Percentiles rank a stretch among this genome's conserved stretches.
Evolutionary conservation across 257 asterid genomes (phyloP).

Genomic region (Solanum arcanum): DNA sequence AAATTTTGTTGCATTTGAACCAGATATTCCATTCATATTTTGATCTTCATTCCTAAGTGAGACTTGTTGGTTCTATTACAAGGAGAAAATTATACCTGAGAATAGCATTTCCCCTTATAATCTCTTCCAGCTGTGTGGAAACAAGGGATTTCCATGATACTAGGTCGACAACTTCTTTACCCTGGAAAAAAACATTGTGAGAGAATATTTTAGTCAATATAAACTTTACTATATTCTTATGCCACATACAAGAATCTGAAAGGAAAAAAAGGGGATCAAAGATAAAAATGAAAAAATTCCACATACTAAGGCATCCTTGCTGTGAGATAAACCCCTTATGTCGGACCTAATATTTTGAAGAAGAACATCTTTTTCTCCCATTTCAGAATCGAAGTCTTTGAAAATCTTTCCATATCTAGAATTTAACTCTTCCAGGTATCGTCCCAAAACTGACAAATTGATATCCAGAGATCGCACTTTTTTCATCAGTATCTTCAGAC

Average conservation of each 20-base stretch:
- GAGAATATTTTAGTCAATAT: neutral
- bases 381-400: slow-evolving; percentile 50
- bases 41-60: neutral
- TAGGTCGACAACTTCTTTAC: slow-evolving; percentile 54
- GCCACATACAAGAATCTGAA: neutral
- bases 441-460: slow-evolving; percentile 71
- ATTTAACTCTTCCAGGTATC: slow-evolving; percentile 71
- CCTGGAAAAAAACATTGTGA: slow-evolving; percentile 32
- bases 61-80: neutral
- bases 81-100: slow-evolving; percentile 46
- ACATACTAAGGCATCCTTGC: slow-evolving; percentile 66
- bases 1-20: neutral
- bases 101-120: slow-evolving; percentile 46
- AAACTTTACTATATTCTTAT: neutral
- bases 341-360: slow-evolving; percentile 55
- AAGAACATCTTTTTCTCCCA: slow-evolving; percentile 39
- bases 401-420: slow-evolving; percentile 58
- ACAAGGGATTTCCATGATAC: slow-evolving; percentile 71
- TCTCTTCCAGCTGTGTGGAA: slow-evolving; percentile 53
- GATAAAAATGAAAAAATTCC: neutral
- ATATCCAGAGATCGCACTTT: slow-evolving; percentile 82
- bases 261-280: neutral
- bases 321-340: slow-evolving; percentile 44
- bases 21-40: neutral
- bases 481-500: slow-evolving; percentile 82